Evolutionary conservation across 495 filamentous ascomycete genomes (phyloP).

Genomic region (Tuber indicum): DNA sequence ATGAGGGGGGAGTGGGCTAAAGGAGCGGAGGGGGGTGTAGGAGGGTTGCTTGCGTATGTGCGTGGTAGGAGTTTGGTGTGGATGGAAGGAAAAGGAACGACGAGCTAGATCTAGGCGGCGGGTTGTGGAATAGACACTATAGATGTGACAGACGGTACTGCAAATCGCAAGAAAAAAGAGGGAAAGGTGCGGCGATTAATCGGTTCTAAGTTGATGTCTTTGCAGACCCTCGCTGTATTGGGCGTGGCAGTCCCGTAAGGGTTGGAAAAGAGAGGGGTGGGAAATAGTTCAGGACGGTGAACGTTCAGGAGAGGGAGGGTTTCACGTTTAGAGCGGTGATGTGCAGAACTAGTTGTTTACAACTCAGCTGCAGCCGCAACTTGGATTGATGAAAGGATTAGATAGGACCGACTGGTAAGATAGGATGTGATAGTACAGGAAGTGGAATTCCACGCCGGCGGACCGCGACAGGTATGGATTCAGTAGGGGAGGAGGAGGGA

Average conservation of each 20-base stretch:
- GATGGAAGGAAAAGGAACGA: neutral
- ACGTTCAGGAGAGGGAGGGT: conserved; percentile 30
- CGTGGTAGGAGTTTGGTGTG: neutral
- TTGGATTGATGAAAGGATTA: neutral
- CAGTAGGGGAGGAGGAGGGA: neutral
- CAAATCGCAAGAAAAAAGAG: neutral
- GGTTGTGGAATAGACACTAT: neutral
- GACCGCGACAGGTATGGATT: neutral
- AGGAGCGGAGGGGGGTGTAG: neutral
- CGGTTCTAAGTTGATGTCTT: conserved; percentile 10
- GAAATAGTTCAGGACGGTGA: neutral
- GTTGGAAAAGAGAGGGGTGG: conserved; percentile 35
- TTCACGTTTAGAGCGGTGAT: conserved; percentile 37
- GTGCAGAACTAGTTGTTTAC: conserved; percentile 23
- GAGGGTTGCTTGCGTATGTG: neutral
- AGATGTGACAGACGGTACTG: neutral
- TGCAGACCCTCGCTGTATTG: conserved; percentile 18
- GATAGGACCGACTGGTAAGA: neutral
- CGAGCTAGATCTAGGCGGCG: neutral
- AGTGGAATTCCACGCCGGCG: neutral
- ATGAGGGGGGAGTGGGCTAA: neutral
- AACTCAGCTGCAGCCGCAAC: conserved; percentile 29
- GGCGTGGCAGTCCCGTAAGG: conserved; percentile 18
- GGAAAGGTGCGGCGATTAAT: neutral
- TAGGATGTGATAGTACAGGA: neutral